These are phyloP conservation scores for Leishmania turanica DNA, from an alignment of 208 protist genomes.

Conservation along the genomic window DNA sequence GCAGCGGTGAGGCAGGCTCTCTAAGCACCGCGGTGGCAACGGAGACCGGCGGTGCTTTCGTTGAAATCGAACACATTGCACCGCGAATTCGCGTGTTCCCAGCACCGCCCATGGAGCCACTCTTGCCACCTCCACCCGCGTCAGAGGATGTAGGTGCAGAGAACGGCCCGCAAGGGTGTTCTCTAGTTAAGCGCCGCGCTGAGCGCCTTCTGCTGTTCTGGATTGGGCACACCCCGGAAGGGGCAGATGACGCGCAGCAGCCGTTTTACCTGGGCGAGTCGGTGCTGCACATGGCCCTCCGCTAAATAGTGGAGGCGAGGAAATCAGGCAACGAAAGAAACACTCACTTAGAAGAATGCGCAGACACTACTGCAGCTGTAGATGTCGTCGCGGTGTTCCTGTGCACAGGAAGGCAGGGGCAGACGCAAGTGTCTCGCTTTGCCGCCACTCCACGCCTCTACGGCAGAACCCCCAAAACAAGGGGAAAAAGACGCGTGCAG, in stretches of 20 bases:
- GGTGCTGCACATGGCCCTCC: neutral
- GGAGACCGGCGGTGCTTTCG: constrained; percentile 14
- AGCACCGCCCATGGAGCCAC: constrained; percentile 1
- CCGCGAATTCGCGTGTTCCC: constrained; percentile 22
- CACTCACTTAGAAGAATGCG: too few species aligned
- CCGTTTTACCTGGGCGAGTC: constrained; percentile 69
- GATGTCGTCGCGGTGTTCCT: neutral
- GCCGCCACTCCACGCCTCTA: neutral
- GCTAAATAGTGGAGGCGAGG: too few species aligned
- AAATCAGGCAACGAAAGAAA: neutral
- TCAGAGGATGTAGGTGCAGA: constrained; percentile 10
- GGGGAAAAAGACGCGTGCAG: neutral
- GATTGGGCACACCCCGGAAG: constrained; percentile 66
- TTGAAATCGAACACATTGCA: constrained; percentile 26
- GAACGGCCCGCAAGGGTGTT: too few species aligned
- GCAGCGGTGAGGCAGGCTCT: neutral
- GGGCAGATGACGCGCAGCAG: constrained; percentile 41
- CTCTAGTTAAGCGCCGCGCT: constrained; percentile 23
- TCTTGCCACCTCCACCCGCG: neutral
- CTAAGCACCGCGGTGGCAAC: neutral
- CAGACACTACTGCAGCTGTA: neutral
- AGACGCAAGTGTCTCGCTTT: neutral
- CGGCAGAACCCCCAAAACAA: neutral
- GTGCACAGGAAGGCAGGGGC: neutral
- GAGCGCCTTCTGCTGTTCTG: constrained; percentile 82